Evolutionary conservation across 1,139 yeast species (phyloP).

Genomic region (Lodderomyces jiufengensis): DNA sequence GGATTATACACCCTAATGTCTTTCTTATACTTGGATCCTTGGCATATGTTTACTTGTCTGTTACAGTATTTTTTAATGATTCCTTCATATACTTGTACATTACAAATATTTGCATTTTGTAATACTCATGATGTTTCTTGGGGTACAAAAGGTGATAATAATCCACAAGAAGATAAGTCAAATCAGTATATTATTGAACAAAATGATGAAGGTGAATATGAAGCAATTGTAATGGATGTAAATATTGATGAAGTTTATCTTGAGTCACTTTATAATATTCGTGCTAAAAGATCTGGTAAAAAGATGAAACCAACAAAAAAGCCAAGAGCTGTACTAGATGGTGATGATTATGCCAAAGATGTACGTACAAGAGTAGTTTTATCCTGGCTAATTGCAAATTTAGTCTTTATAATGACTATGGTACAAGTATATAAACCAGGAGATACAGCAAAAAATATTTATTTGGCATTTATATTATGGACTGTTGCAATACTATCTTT

Average conservation of each 20-base stretch:
- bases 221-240: conserved; percentile 84
- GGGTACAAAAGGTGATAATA: conserved; percentile 95
- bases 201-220: conserved; percentile 63
- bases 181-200: conserved; percentile 46
- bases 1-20: conserved; percentile 83
- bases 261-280: conserved; percentile 68
- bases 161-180: conserved; percentile 51
- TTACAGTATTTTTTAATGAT: conserved; percentile 80
- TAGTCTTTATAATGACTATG: conserved; percentile 79
- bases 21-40: conserved; percentile 80
- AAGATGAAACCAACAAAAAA: conserved; percentile 50
- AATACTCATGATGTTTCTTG: conserved; percentile 95
- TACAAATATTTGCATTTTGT: conserved; percentile 92
- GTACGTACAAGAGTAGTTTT: conserved; percentile 93
- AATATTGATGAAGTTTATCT: conserved; percentile 87
- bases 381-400: conserved; percentile 80
- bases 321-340: conserved; percentile 41
- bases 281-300: conserved; percentile 64
- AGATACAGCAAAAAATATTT: conserved; percentile 56
- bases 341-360: conserved; percentile 91
- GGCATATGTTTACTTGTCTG: conserved; percentile 88
- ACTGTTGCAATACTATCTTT: conserved; percentile 79
- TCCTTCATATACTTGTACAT: conserved; percentile 88
- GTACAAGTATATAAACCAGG: conserved; percentile 74
- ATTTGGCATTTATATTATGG: conserved; percentile 84